Evolutionary conservation across 139 green algal genomes (phyloP), one percentile per base, ranked within the genome.

Genomic region (Spirogloea muscicola): DNA sequence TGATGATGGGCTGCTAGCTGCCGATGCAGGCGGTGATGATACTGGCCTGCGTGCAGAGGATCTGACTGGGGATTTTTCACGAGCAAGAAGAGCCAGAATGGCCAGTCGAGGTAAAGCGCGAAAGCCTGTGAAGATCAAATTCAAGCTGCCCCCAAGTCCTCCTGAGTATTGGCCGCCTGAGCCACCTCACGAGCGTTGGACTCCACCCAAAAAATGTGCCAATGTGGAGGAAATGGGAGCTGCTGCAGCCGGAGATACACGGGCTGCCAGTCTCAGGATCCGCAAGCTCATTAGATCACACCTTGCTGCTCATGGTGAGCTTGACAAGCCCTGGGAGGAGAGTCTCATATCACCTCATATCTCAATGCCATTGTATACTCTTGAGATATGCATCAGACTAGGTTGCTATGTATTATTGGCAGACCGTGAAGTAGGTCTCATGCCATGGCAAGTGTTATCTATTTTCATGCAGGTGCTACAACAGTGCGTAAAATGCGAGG

Each of bases 171-270:
- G n/a, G 5, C 29, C 25, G 7, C n/a, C 27, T 21, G 57, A 65
- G 0, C 57, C 57, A 1, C 16, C 42, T 3, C 18, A 74, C 10
- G 31, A 34, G 0, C 46, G 65, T 27, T 74, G 65, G 65, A 69
- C 9, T 37, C 33, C 65, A 0, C 18, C 21, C 52, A 74, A 74
- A 25, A 36, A 37, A 25, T 74, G 65, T 69, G 65, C 65, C 18
- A 69, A 51, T 39, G 65, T 74, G 65, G 65, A 66, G 0, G 65
- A 74, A 46, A 74, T 74, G 65, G 65, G 65, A 37, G 33, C 31
- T 21, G 44, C 18, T 9, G 49, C 44, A 44, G 65, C 42, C 38
- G 65, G 65, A 37, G 27, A 66, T 39, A 65, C 44, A 10, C 18
- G n/a, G 0, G 0, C 7, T 10, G 65, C 65, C 0, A 74, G 65